Percentiles rank a stretch among this genome's conserved stretches.
phyloP scores from a whole-genome alignment of 345 rosid species.

The Kernera saxatilis region DNA sequence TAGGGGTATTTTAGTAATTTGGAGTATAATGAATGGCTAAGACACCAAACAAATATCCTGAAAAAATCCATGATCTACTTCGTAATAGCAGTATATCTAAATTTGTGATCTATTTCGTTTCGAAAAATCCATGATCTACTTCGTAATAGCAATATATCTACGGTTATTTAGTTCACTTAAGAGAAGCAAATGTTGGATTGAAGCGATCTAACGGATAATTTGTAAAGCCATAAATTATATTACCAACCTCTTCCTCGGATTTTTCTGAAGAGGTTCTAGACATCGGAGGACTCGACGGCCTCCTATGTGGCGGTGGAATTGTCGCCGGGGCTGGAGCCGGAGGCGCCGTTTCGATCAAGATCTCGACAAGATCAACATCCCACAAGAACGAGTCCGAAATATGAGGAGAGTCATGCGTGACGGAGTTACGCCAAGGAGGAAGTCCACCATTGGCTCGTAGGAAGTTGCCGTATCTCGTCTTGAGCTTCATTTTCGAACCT shows the following conservation, averaged over 20 bases:
- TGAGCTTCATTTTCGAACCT: slow-evolving; percentile 44
- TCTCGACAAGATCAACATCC: slow-evolving; percentile 62
- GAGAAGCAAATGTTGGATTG: too few relatives aligned
- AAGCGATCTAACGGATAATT: neutral
- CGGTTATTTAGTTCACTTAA: too few relatives aligned
- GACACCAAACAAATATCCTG: neutral
- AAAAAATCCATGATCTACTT: neutral
- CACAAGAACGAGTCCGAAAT: slow-evolving; percentile 58
- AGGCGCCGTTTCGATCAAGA: slow-evolving; percentile 17
- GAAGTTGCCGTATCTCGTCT: slow-evolving; percentile 54
- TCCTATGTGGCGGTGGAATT: slow-evolving; percentile 36
- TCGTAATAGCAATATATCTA: too few relatives aligned
- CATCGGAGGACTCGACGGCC: slow-evolving; percentile 33
- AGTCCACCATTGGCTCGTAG: slow-evolving; percentile 73
- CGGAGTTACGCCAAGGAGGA: slow-evolving; percentile 83
- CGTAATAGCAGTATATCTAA: neutral
- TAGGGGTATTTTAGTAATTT: neutral
- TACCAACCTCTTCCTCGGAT: slow-evolving; percentile 67
- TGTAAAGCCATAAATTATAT: neutral
- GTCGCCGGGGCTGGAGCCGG: slow-evolving; percentile 15
- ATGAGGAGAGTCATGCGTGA: slow-evolving; percentile 65
- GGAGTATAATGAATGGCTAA: neutral
- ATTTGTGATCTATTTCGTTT: neutral
- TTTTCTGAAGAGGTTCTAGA: slow-evolving; percentile 26
- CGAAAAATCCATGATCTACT: too few relatives aligned